Percentiles rank a stretch among this genome's conserved stretches.
Evolutionary conservation across 2,329 filamentous ascomycete genomes (phyloP).

Genomic region (Metarhizium guizhouense): DNA sequence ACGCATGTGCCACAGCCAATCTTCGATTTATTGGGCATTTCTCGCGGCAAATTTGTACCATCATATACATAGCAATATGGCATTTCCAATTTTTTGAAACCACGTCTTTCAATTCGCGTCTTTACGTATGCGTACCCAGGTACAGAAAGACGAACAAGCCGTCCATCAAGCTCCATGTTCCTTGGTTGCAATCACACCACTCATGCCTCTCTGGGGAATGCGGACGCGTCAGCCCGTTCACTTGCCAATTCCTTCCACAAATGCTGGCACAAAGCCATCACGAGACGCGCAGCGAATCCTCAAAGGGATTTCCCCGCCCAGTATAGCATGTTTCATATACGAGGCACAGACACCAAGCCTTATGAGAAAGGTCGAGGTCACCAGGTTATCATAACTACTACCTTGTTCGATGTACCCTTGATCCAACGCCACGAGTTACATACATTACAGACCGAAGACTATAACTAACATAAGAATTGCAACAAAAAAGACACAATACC

Average conservation of each 20-base stretch:
- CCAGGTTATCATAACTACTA: neutral
- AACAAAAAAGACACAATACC: neutral
- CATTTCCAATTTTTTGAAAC: neutral
- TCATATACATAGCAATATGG: constrained; percentile 1
- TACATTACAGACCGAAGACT: neutral
- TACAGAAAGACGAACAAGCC: too few species aligned
- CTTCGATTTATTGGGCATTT: neutral
- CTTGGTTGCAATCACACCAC: too few species aligned
- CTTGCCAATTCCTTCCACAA: too few species aligned
- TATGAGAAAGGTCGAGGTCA: neutral
- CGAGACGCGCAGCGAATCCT: too few species aligned
- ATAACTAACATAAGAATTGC: neutral
- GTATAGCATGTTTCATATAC: neutral
- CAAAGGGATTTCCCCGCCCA: too few species aligned
- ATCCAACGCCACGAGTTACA: constrained; percentile 4
- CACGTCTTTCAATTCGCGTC: too few species aligned
- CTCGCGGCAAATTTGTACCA: neutral
- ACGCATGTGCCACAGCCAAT: neutral
- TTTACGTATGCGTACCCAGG: too few species aligned
- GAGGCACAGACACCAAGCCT: neutral
- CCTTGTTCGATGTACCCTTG: neutral
- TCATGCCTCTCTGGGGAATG: too few species aligned
- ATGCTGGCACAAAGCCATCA: too few species aligned
- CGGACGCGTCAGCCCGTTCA: too few species aligned
- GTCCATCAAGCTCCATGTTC: too few species aligned